Conservation (phyloP, 2,329 filamentous ascomycete genomes). For the Fusarium scirpi region DNA sequence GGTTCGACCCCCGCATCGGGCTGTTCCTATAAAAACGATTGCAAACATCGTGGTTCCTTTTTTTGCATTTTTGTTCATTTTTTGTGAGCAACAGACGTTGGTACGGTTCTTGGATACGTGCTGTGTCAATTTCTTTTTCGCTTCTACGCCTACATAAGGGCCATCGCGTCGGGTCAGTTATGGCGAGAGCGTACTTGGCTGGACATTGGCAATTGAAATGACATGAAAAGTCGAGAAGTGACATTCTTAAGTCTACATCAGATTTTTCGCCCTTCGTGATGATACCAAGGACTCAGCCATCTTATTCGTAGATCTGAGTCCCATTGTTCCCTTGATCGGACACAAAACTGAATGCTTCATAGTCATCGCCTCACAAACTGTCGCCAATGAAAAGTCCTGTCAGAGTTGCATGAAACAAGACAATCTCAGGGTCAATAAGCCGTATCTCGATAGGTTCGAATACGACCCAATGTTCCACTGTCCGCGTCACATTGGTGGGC, state of each 20-base stretch:
- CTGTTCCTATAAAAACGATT: slow-evolving; percentile 43
- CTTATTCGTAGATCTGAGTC: neutral
- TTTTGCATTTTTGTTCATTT: neutral
- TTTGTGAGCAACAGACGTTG: too few relatives aligned
- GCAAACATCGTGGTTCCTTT: slow-evolving; percentile 19
- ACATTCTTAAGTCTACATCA: neutral
- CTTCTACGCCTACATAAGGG: too few relatives aligned
- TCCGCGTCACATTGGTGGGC: slow-evolving; percentile 20
- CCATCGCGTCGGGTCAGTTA: too few relatives aligned
- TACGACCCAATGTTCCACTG: neutral
- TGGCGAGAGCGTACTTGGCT: too few relatives aligned
- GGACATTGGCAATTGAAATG: too few relatives aligned
- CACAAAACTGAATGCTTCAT: neutral
- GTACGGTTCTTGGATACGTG: neutral
- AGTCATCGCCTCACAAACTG: too few relatives aligned
- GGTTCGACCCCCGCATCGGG: slow-evolving; percentile 63
- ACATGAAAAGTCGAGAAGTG: too few relatives aligned
- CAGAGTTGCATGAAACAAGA: neutral
- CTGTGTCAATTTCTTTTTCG: too few relatives aligned
- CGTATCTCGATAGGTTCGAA: neutral
- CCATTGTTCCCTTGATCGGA: neutral
- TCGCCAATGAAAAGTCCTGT: fast-evolving
- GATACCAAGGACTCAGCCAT: neutral
- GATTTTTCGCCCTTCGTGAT: neutral
- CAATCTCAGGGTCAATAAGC: neutral